Base-by-base conservation (phyloP, 148 eudicot genomes). In the Pharnaceum exiguum region DNA sequence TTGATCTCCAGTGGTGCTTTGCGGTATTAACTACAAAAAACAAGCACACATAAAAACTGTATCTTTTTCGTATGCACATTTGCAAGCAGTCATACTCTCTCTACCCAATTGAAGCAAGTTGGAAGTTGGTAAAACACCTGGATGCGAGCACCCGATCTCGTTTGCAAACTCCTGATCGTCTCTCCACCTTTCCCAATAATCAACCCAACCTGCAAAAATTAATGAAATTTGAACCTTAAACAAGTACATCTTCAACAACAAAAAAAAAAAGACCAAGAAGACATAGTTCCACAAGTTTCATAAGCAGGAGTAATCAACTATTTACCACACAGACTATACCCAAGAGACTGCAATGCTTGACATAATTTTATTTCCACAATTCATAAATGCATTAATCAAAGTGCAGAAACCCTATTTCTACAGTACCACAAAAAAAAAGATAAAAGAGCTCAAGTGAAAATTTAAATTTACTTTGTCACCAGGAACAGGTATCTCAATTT, bases 121-220 rank as follows among this genome's bases (percentile, higher is more conserved):
- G 35, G 15, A 26, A 25, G 16, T 19, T 21, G 26, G 37, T n/a
- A 49, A n/a, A 62, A 62, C 78, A 93, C 99, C 99, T 93, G 99
- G 74, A 93, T 93, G 27, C 99, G 91, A 35, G 99, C 99, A 29
- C 99, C 96, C 26, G 99, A 88, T 71, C 85, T 79, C 28, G 96
- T 79, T 73, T 93, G 99, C 58, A 93, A 72, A 73, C 60, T 83
- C 75, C 83, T 88, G 30, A 93, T 93, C 19, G 96, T 88, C 29
- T 93, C 99, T 23, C 99, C 99, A 55, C 87, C 85, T 75, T 78
- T 89, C 50, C 99, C 99, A 55, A 93, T 93, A 36, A 93, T 83
- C 58, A 89, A 59, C 56, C 99, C 99, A 75, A 93, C 99, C 99
- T 93, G 63, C 56, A 57, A 33, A 44, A 38, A 19, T 38, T 43